Evolutionary conservation across 1,139 yeast genomes (phyloP).

Genomic region (Blastobotrys raffinosifermentans): DNA sequence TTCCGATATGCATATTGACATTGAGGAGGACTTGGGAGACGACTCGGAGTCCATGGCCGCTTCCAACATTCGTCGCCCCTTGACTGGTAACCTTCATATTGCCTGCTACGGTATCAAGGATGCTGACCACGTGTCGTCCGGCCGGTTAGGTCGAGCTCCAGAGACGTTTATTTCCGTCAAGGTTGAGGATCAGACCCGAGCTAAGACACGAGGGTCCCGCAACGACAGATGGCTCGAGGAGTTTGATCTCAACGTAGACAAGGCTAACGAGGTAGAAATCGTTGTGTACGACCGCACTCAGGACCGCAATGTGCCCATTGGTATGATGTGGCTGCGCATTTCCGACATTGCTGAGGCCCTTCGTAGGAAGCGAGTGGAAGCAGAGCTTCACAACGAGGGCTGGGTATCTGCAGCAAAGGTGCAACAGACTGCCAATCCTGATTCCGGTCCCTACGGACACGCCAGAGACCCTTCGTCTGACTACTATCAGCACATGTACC

Average conservation of each 20-base stretch:
- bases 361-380: slow-evolving; percentile 81
- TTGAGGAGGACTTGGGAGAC: slow-evolving; percentile 38
- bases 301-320: slow-evolving; percentile 78
- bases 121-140: slow-evolving; percentile 87
- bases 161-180: slow-evolving; percentile 75
- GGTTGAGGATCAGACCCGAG: slow-evolving; percentile 80
- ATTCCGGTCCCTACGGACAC: not conserved
- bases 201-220: slow-evolving; percentile 67
- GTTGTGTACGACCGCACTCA: slow-evolving; percentile 70
- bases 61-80: slow-evolving; percentile 62
- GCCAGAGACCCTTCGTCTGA: not conserved
- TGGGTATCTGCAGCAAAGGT: slow-evolving; percentile 71
- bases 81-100: slow-evolving; percentile 71
- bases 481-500: not conserved
- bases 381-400: slow-evolving; percentile 64
- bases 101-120: slow-evolving; percentile 73
- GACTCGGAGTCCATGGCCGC: slow-evolving; percentile 49
- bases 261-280: slow-evolving; percentile 86
- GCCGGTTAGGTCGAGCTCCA: slow-evolving; percentile 67
- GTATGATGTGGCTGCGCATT: slow-evolving; percentile 81
- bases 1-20: slow-evolving; percentile 81
- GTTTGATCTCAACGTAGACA: slow-evolving; percentile 73
- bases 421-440: slow-evolving; percentile 35
- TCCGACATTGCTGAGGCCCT: slow-evolving; percentile 91
- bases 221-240: slow-evolving; percentile 83